Evolutionary conservation across 306 rosid species (phyloP).

Genomic region (Prunus dulcis): DNA sequence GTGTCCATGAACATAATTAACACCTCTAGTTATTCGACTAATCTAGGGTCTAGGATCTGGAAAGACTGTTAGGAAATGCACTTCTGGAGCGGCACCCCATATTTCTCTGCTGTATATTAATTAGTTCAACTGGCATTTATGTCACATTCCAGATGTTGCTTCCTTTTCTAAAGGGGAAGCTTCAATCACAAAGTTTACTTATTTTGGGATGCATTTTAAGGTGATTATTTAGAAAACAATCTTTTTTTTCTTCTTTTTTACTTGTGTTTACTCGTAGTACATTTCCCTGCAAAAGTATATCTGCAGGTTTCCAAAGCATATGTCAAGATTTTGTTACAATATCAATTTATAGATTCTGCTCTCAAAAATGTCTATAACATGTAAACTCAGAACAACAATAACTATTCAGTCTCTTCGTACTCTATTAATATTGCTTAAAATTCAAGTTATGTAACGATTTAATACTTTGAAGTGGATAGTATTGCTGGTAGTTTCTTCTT

Average conservation of each 20-base stretch:
- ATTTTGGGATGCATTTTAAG: background rate
- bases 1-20: background rate
- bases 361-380: background rate
- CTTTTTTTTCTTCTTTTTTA: background rate
- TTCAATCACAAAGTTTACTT: background rate
- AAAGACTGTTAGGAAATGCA: background rate
- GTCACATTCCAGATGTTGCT: background rate
- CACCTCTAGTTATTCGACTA: background rate
- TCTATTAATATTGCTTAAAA: background rate
- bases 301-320: background rate
- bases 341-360: background rate
- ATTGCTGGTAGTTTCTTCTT: background rate
- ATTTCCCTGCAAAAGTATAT: background rate
- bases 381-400: background rate
- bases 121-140: background rate
- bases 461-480: too few species aligned
- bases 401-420: background rate
- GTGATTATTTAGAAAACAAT: constrained; percentile 10
- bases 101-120: background rate
- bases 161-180: background rate
- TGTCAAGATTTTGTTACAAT: background rate
- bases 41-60: background rate
- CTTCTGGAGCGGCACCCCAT: background rate
- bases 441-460: background rate
- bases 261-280: background rate